Conservation (phyloP, 2,329 filamentous ascomycete species). For the Claviceps fusiformis region DNA sequence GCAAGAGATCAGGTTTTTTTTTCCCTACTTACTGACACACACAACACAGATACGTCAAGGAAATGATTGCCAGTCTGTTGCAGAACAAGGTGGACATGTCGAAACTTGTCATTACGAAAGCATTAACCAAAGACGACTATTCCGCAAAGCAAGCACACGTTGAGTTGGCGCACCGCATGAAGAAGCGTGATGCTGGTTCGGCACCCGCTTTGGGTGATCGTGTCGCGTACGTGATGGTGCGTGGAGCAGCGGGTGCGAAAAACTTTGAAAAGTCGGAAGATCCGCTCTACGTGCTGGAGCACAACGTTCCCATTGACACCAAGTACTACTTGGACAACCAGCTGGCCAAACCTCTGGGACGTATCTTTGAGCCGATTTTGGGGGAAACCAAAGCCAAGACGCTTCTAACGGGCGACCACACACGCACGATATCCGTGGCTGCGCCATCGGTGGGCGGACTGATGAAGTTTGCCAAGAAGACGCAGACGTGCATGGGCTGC, state of each 20-base stretch:
- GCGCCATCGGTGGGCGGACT: conserved; percentile 82
- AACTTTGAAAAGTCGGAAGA: conserved; percentile 98
- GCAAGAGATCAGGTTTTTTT: too few relatives aligned
- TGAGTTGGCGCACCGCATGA: conserved; percentile 17
- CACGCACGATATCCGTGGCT: conserved; percentile 83
- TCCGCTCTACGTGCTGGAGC: conserved; percentile 89
- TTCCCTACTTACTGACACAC: background rate
- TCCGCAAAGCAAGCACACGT: conserved; percentile 44
- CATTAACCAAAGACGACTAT: conserved; percentile 81
- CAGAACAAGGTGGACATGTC: conserved; percentile 99
- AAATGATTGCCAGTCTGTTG: conserved; percentile 84
- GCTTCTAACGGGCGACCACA: conserved; percentile 84
- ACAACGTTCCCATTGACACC: conserved; percentile 96
- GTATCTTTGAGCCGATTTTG: conserved; percentile 96
- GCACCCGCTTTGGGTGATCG: conserved; percentile 87
- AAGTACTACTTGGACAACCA: conserved; percentile 99
- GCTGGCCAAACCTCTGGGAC: conserved; percentile 79
- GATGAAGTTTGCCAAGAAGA: conserved; percentile 98
- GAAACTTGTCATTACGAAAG: conserved; percentile 97
- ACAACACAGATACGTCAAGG: conserved; percentile 69
- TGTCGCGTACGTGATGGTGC: conserved; percentile 96
- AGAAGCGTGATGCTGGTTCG: conserved; percentile 88
- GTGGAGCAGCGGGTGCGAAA: conserved; percentile 75
- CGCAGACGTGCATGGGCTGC: conserved; percentile 95
- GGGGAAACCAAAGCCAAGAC: conserved; percentile 83